Percentiles rank a stretch among this genome's conserved stretches.
These are phyloP conservation scores for Marasmius fiardii DNA, from an alignment of 1,284 basidiomycete species.

Conservation along the genomic window DNA sequence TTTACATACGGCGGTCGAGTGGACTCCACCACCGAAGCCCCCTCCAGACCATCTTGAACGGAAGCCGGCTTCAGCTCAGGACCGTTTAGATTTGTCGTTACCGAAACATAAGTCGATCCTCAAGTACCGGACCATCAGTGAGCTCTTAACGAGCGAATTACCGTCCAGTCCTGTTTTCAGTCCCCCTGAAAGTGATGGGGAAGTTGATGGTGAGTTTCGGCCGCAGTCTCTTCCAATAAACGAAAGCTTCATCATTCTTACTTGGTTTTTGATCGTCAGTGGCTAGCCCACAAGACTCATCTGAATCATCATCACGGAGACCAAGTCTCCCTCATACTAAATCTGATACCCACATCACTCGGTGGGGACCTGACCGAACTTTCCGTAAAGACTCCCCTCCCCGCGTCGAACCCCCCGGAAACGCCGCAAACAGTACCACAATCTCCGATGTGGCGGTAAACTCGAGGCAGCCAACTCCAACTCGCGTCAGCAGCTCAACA, in stretches of 20 bases:
- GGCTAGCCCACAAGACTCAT: constrained; percentile 9
- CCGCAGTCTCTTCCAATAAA: constrained; percentile 15
- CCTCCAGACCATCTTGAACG: constrained; percentile 31
- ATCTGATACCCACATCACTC: constrained; percentile 76
- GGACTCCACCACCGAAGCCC: constrained; percentile 51
- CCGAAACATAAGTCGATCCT: constrained; percentile 83
- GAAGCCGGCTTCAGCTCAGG: constrained; percentile 28
- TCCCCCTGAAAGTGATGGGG: constrained; percentile 42
- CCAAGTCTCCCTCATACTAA: constrained; percentile 74
- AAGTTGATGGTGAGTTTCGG: constrained; percentile 21
- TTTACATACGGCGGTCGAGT: constrained; percentile 86
- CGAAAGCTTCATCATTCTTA: constrained; percentile 14
- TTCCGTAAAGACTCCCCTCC: constrained; percentile 70
- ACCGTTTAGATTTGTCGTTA: constrained; percentile 36
- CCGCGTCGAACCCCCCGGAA: constrained; percentile 41
- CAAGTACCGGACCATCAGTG: constrained; percentile 91
- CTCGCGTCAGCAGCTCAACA: constrained; percentile 10
- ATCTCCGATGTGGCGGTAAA: constrained; percentile 2
- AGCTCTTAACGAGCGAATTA: constrained; percentile 74
- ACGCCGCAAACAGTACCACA: constrained; percentile 15
- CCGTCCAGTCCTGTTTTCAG: constrained; percentile 56
- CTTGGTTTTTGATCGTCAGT: background rate
- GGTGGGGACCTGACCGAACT: constrained; percentile 45
- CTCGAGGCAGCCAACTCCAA: constrained; percentile 4
- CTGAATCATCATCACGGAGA: constrained; percentile 30